phyloP scores from a whole-genome alignment of 2,329 filamentous ascomycete genomes.

The Aaosphaeria pasadenensis region DNA sequence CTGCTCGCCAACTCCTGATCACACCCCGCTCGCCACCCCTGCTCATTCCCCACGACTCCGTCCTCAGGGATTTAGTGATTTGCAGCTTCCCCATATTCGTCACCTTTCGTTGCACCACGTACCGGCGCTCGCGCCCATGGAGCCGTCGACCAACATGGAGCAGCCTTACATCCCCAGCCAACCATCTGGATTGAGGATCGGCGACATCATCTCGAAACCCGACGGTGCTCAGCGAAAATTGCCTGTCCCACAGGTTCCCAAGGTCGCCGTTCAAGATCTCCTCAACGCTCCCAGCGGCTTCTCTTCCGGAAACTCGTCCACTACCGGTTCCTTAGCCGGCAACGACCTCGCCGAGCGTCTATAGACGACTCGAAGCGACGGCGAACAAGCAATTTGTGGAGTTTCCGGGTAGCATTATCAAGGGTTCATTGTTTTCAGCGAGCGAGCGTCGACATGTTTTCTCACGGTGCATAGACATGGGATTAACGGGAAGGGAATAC shows the following conservation, averaged over 20 bases:
- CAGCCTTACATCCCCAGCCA: conserved; percentile 58
- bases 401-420: conserved; percentile 32
- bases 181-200: conserved; percentile 70
- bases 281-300: conserved; percentile 63
- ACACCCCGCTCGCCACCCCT: conserved; percentile 96
- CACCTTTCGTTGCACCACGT: conserved; percentile 65
- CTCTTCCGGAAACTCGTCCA: conserved; percentile 73
- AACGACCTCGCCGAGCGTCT: conserved; percentile 39
- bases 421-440: conserved; percentile 21
- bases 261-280: conserved; percentile 83
- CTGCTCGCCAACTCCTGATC: conserved; percentile 89
- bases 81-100: conserved; percentile 85
- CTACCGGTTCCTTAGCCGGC: conserved; percentile 73
- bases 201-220: conserved; percentile 86
- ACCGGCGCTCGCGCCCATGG: conserved; percentile 69
- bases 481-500: conserved; percentile 12
- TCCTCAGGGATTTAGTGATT: conserved; percentile 65
- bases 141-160: conserved; percentile 60
- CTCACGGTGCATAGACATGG: conserved; percentile 20
- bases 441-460: conserved; percentile 28
- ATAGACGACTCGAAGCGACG: conserved; percentile 15
- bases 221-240: conserved; percentile 88
- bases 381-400: conserved; percentile 22
- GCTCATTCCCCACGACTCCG: conserved; percentile 90
- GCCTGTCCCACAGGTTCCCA: conserved; percentile 85